Percentiles rank a stretch among this genome's conserved stretches.
phyloP scores from a whole-genome alignment of 2,329 filamentous ascomycete genomes.

The Scedosporium aurantiacum region DNA sequence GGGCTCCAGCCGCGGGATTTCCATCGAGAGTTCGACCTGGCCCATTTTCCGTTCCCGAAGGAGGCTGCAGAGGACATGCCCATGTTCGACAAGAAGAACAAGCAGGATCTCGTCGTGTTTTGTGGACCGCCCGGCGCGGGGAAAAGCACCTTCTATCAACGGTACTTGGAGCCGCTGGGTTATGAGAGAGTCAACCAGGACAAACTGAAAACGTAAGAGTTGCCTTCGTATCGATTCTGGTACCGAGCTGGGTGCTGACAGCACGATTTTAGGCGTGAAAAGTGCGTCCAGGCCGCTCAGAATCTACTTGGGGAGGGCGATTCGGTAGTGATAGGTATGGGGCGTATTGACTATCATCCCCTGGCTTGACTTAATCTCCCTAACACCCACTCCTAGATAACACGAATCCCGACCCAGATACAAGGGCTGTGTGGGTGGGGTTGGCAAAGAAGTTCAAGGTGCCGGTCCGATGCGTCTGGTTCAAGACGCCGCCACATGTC shows the following conservation, averaged over 20 bases:
- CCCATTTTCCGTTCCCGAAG: conserved; percentile 30
- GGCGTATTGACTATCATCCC: not conserved
- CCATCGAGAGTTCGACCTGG: conserved; percentile 60
- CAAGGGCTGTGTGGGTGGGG: conserved; percentile 65
- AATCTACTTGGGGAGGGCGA: conserved; percentile 52
- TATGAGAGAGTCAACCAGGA: conserved; percentile 90
- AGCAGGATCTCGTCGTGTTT: conserved; percentile 69
- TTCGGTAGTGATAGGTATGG: conserved; percentile 68
- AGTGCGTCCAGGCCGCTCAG: conserved; percentile 61
- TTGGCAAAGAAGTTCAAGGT: conserved; percentile 60
- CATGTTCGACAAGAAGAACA: conserved; percentile 48
- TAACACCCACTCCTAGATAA: conserved; percentile 52
- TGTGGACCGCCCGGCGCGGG: conserved; percentile 83
- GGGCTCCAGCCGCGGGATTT: conserved; percentile 55
- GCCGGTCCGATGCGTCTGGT: conserved; percentile 76
- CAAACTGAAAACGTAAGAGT: conserved; percentile 53
- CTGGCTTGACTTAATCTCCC: not conserved
- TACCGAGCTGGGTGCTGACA: conserved; percentile 10
- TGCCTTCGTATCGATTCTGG: conserved; percentile 10
- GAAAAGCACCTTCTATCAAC: conserved; percentile 86
- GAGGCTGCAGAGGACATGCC: conserved; percentile 14
- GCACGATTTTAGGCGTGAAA: conserved; percentile 34
- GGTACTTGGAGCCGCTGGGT: conserved; percentile 61
- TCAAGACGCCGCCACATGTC: conserved; percentile 59
- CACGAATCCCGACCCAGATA: conserved; percentile 79